phyloP scores from a whole-genome alignment of 345 rosid species.

The Melaleuca alternifolia region DNA sequence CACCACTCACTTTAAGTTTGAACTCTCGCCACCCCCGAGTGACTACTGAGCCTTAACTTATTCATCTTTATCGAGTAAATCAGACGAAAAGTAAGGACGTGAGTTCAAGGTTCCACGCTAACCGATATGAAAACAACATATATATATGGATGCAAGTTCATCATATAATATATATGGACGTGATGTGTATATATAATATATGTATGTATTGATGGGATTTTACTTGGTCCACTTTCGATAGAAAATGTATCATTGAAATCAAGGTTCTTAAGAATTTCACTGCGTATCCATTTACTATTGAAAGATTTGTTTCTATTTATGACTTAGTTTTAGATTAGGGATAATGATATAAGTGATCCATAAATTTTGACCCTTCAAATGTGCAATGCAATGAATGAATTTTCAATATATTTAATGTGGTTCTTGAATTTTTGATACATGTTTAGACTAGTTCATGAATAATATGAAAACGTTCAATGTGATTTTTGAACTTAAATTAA shows the following conservation, averaged over 20 bases:
- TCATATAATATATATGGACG: too few relatives aligned
- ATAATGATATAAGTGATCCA: too few relatives aligned
- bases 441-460: too few relatives aligned
- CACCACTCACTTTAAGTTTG: not conserved
- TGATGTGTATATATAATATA: too few relatives aligned
- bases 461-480: too few relatives aligned
- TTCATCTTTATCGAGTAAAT: not conserved
- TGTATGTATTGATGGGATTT: not conserved
- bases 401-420: too few relatives aligned
- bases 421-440: too few relatives aligned
- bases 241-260: not conserved
- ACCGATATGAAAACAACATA: not conserved
- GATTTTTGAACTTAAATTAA: too few relatives aligned
- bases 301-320: not conserved
- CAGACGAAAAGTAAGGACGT: not conserved
- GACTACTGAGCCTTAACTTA: not conserved
- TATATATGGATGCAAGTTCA: too few relatives aligned
- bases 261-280: not conserved
- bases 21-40: not conserved
- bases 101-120: not conserved
- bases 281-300: not conserved
- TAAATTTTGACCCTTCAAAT: too few relatives aligned
- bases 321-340: not conserved
- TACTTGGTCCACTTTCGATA: not conserved
- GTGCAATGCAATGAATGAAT: too few relatives aligned